These are phyloP conservation scores for Malbranchea zuffiana DNA, from an alignment of 2,329 filamentous ascomycete species.

Conservation along the genomic window DNA sequence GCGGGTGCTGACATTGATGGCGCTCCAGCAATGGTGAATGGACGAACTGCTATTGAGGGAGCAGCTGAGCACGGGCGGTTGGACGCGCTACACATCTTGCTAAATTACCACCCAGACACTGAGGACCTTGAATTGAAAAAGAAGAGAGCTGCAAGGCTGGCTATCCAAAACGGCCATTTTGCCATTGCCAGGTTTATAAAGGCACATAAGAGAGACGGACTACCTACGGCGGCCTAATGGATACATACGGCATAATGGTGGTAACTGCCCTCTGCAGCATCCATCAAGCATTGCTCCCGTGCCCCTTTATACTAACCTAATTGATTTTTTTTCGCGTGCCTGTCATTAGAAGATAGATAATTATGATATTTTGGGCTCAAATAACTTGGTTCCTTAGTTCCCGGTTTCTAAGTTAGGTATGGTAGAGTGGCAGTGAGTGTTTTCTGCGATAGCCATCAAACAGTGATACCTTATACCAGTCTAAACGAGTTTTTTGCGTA, in stretches of 20 bases:
- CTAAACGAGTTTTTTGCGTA: too few relatives aligned
- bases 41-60: conserved; percentile 8
- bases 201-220: not conserved
- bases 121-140: conserved; percentile 6
- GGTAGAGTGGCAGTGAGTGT: too few relatives aligned
- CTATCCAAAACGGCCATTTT: conserved; percentile 5
- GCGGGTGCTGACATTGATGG: conserved; percentile 6
- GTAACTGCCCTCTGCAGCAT: not conserved
- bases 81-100: conserved; percentile 22
- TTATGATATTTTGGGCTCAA: not conserved
- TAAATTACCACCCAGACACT: conserved; percentile 13
- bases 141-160: conserved; percentile 3
- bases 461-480: too few relatives aligned
- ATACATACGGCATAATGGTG: not conserved
- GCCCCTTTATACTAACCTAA: not conserved
- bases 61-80: conserved; percentile 17
- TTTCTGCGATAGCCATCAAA: too few relatives aligned
- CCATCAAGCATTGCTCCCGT: too few relatives aligned
- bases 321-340: not conserved
- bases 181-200: conserved; percentile 7
- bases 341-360: not conserved
- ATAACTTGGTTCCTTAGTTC: not conserved
- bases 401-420: not conserved
- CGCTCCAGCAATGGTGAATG: not conserved
- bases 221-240: not conserved